Evolutionary conservation across 495 filamentous ascomycete species (phyloP), one percentile per base, ranked within the genome.

Genomic region (Aspergillus panamensis): DNA sequence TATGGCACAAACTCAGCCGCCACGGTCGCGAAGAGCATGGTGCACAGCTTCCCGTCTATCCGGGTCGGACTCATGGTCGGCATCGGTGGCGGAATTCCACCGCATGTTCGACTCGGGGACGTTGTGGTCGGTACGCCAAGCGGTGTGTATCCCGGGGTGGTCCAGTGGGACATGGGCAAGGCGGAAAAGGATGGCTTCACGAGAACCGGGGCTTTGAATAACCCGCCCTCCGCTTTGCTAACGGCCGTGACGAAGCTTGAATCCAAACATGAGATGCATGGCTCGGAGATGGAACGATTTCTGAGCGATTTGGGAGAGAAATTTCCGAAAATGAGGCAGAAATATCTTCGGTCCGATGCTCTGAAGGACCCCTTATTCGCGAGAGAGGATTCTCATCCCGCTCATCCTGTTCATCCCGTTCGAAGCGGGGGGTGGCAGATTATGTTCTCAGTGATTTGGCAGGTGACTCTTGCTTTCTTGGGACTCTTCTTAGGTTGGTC

Each of bases 61-160:
- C 59, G 71, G 31, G 64, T 79, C 55, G 62, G 71, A 13, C 62
- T 84, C 25, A 76, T 82, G 68, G 78, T 83, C 8, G 79, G 79
- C 25, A 76, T 80, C 47, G 77, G 72, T 1, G 77, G 76, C 25
- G 76, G 77, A 20, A 57, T 64, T 20, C 68, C 67, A 8, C 40
- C 62, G 6, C 47, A 59, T 10, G 57, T 67, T 32, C 47, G 63
- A 42, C 53, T 67, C 10, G 66, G 66, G 8, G 62, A 69, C 59
- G 59, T 69, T 9, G 64, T 69, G 31, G 58, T 69, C 25, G 63
- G 62, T 39, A 33, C 40, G 30, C 62, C 66, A 19, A 43, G 40
- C 21, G 55, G 39, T 21, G 35, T n/a, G 16, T 50, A 55, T 44
- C 42, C 40, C 12, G 63, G 62, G 33, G 69, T 65, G 14, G 37